Evolutionary conservation across 2,329 filamentous ascomycete genomes (phyloP).

Genomic region (Aspergillus clavatus): DNA sequence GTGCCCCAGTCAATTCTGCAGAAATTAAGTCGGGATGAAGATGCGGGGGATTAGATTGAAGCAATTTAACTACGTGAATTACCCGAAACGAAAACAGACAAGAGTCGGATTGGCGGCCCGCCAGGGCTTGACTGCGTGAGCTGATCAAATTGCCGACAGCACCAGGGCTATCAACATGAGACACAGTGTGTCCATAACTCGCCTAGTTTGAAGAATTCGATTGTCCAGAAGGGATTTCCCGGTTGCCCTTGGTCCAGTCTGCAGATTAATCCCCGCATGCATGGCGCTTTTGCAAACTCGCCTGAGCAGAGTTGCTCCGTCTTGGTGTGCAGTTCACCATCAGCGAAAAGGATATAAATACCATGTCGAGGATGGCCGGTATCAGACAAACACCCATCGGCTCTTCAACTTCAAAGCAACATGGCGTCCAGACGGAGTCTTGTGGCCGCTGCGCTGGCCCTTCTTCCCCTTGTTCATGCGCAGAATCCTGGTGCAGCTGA

Average conservation of each 20-base stretch:
- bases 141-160: neutral
- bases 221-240: neutral
- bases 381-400: accelerated
- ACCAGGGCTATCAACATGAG: neutral
- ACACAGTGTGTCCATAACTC: neutral
- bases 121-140: neutral
- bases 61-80: no score
- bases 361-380: neutral
- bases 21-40: neutral
- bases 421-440: neutral
- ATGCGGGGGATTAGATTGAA: neutral
- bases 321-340: neutral
- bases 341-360: neutral
- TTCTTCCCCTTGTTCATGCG: neutral
- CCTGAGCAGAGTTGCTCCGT: neutral
- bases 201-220: neutral
- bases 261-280: neutral
- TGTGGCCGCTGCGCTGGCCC: neutral
- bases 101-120: neutral
- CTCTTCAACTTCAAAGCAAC: neutral
- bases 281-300: neutral
- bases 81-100: neutral
- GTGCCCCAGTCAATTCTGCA: neutral
- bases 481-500: neutral
- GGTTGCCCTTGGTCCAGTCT: neutral